Conservation (phyloP, 768 basidiomycete species). For the Cystobasidium onofrii region DNA sequence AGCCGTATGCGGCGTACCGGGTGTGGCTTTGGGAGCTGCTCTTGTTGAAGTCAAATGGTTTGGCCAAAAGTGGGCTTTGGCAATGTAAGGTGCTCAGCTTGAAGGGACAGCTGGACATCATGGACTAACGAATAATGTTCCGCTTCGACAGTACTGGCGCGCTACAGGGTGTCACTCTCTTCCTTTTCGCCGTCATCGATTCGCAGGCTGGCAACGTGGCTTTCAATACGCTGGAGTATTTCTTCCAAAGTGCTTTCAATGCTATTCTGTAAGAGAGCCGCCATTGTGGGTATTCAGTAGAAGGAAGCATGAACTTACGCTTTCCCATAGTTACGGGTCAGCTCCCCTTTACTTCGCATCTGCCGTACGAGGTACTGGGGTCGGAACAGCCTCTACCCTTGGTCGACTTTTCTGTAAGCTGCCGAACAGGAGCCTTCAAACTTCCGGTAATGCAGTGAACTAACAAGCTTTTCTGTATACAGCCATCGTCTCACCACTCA, state of each 20-base stretch:
- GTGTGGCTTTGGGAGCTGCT: slow-evolving; percentile 28
- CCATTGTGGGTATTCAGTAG: not conserved
- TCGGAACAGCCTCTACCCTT: slow-evolving; percentile 20
- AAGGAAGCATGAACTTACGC: too few species aligned
- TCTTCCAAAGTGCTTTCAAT: slow-evolving; percentile 15
- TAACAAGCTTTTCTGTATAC: not conserved
- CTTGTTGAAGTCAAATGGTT: slow-evolving; percentile 20
- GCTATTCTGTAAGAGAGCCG: slow-evolving; percentile 12
- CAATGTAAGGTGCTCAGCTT: not conserved
- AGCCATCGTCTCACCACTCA: slow-evolving; percentile 19
- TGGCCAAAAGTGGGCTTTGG: slow-evolving; percentile 31
- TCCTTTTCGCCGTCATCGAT: slow-evolving; percentile 22
- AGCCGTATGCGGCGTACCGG: slow-evolving; percentile 28
- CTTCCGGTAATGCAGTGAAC: too few species aligned
- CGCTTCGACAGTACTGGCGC: not conserved
- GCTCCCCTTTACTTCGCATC: slow-evolving; percentile 16
- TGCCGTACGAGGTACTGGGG: slow-evolving; percentile 8
- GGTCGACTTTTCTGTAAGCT: slow-evolving; percentile 3
- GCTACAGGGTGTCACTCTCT: slow-evolving; percentile 12
- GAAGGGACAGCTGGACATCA: not conserved
- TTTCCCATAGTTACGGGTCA: not conserved
- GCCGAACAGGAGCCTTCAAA: too few species aligned
- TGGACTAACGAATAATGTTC: not conserved
- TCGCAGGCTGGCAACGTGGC: slow-evolving; percentile 15
- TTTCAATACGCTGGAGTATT: slow-evolving; percentile 20